phyloP scores from a whole-genome alignment of 306 rosid genomes.

The Sechiopsis laciniata region DNA sequence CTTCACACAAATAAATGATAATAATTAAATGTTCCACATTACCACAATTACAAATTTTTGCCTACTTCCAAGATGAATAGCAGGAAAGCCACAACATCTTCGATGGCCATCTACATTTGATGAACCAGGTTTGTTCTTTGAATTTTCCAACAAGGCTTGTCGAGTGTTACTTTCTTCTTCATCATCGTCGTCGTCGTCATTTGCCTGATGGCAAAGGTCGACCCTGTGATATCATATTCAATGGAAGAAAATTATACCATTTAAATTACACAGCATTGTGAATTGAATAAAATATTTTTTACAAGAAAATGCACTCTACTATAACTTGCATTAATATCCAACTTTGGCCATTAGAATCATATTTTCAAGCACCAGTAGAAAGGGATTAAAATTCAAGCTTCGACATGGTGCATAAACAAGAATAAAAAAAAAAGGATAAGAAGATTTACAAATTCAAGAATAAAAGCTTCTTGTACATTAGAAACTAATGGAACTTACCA shows the following conservation, averaged over 20 bases:
- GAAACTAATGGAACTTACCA: constrained; percentile 40
- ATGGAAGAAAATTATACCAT: constrained; percentile 27
- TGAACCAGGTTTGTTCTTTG: constrained; percentile 31
- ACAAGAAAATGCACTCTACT: not conserved
- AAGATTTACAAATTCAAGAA: not conserved
- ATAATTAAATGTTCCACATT: constrained; percentile 21
- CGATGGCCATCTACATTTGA: constrained; percentile 29
- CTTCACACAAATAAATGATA: not conserved
- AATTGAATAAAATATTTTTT: not conserved
- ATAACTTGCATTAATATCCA: not conserved
- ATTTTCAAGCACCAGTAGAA: constrained; percentile 14
- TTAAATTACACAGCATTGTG: constrained; percentile 22
- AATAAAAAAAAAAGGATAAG: not conserved
- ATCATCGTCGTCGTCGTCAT: constrained; percentile 59
- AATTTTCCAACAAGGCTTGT: constrained; percentile 43
- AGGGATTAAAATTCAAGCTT: constrained; percentile 4
- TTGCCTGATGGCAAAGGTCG: constrained; percentile 74
- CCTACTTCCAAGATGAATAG: constrained; percentile 50
- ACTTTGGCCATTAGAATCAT: not conserved
- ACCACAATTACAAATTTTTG: constrained; percentile 60
- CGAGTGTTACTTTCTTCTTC: constrained; percentile 38
- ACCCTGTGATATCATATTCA: constrained; percentile 52
- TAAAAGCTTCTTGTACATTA: not conserved
- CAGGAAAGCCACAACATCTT: constrained; percentile 50
- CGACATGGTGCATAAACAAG: not conserved